Evolutionary conservation across 2,329 filamentous ascomycete genomes (phyloP), one percentile per base, ranked within the genome.

Genomic region (Aspergillus sp.): DNA sequence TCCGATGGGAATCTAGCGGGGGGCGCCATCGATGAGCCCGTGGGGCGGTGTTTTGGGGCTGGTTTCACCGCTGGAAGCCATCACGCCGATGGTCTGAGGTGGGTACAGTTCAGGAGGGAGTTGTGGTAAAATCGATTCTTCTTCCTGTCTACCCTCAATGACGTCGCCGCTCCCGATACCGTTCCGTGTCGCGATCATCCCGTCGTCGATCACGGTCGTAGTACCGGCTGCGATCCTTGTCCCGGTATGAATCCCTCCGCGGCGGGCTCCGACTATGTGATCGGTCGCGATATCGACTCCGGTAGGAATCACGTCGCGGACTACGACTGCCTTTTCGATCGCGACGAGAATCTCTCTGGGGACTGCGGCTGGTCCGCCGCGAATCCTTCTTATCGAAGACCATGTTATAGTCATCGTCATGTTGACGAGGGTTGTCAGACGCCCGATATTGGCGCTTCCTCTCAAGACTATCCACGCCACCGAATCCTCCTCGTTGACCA

Each of bases 391-490:
- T 85, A 54, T 90, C 87, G 67, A 95, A 89, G 0, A 96, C 85
- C 84, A 95, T 91, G 49, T 83, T 81, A 66, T 95, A 95, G 20
- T 79, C 76, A 47, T 80, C 75, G 47, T 81, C 75, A 51, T 72
- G 73, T 26, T 60, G 61, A 20, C 64, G 61, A 51, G 73, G 69
- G 14, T 79, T 76, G 19, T 82, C 82, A 33, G 86, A 81, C n/a
- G 84, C 83, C 55, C 90, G 82, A 68, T 97, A 99, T 63, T 97
- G 94, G 52, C 88, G 84, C 73, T 89, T 88, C 79, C 91, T 94
- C 75, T 97, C 92, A 53, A 99, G 77, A 57, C 88, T 87, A 51
- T 86, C 84, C 30, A 97, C 89, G 52, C 94, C 94, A 59, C 94
- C 94, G 77, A 95, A 99, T 6, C 94, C 94, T 49, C 90, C 90